phyloP scores from a whole-genome alignment of 495 filamentous ascomycete species.

The Penicillium macrosclerotiorum region DNA sequence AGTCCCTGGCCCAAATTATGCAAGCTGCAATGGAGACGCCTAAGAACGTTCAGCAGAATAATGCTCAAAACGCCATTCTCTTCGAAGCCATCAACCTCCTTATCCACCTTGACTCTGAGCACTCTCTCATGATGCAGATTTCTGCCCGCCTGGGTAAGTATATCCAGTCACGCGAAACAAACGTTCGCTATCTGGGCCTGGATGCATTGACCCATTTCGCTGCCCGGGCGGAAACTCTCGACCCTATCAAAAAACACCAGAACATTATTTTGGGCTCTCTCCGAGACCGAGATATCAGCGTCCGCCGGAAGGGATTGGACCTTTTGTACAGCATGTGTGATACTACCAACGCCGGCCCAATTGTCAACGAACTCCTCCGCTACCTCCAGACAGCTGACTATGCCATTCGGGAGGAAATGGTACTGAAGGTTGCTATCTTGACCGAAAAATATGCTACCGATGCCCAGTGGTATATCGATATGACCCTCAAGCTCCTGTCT shows the following conservation, averaged over 20 bases:
- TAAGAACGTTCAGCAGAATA: constrained; percentile 99
- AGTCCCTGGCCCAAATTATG: constrained; percentile 86
- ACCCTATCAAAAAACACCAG: constrained; percentile 98
- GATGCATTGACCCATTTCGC: constrained; percentile 99
- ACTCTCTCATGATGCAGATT: constrained; percentile 93
- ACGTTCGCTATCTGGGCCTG: constrained; percentile 93
- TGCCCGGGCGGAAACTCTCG: constrained; percentile 88
- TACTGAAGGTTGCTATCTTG: constrained; percentile 95
- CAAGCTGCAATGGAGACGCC: constrained; percentile 87
- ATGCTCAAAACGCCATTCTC: constrained; percentile 95
- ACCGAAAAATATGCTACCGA: constrained; percentile 99
- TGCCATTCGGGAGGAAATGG: constrained; percentile 98
- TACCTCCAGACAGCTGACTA: constrained; percentile 97
- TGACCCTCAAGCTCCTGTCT: constrained; percentile 89
- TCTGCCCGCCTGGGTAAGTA: constrained; percentile 93
- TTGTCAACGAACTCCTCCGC: constrained; percentile 89
- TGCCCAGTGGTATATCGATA: constrained; percentile 99
- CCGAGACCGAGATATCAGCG: constrained; percentile 94
- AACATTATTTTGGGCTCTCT: constrained; percentile 92
- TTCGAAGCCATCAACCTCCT: constrained; percentile 99
- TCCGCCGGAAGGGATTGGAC: constrained; percentile 92
- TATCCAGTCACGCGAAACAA: constrained; percentile 95
- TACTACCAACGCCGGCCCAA: constrained; percentile 81
- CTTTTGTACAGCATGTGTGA: constrained; percentile 99
- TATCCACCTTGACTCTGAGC: constrained; percentile 97